Evolutionary conservation across 2,329 filamentous ascomycete genomes (phyloP).

Genomic region (Diaporthe helianthi): DNA sequence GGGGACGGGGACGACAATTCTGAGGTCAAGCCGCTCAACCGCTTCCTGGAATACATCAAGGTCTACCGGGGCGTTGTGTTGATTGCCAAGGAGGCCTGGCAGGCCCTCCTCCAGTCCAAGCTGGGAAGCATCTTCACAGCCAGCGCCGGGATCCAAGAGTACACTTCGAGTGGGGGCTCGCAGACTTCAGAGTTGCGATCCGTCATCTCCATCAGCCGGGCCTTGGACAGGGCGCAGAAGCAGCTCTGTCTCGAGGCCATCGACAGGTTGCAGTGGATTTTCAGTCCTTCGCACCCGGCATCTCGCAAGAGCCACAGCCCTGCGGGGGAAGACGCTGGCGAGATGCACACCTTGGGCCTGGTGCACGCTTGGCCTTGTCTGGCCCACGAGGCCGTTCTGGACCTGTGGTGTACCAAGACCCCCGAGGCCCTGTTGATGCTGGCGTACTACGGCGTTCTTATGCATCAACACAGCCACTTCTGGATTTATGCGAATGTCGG

Average conservation of each 20-base stretch:
- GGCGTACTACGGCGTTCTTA: constrained; percentile 29
- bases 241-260: constrained; percentile 18
- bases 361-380: constrained; percentile 24
- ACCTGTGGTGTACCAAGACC: constrained; percentile 16
- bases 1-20: constrained; percentile 37
- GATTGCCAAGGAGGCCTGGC: constrained; percentile 45
- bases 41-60: constrained; percentile 50
- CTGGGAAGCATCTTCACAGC: constrained; percentile 40
- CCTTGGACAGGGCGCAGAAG: constrained; percentile 23
- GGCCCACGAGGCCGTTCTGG: constrained; percentile 12
- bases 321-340: not conserved
- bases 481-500: constrained; percentile 23
- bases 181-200: constrained; percentile 23
- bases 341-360: constrained; percentile 9
- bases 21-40: constrained; percentile 48
- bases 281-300: constrained; percentile 1
- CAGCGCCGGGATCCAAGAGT: not conserved
- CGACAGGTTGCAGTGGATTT: constrained; percentile 28
- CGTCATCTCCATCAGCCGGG: constrained; percentile 18
- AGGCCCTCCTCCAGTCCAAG: constrained; percentile 45
- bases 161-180: not conserved
- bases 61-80: constrained; percentile 52
- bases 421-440: constrained; percentile 22
- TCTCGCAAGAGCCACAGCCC: not conserved
- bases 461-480: constrained; percentile 19